These are phyloP conservation scores for Aphanocladium album DNA, from an alignment of 2,329 filamentous ascomycete genomes.

Conservation along the genomic window DNA sequence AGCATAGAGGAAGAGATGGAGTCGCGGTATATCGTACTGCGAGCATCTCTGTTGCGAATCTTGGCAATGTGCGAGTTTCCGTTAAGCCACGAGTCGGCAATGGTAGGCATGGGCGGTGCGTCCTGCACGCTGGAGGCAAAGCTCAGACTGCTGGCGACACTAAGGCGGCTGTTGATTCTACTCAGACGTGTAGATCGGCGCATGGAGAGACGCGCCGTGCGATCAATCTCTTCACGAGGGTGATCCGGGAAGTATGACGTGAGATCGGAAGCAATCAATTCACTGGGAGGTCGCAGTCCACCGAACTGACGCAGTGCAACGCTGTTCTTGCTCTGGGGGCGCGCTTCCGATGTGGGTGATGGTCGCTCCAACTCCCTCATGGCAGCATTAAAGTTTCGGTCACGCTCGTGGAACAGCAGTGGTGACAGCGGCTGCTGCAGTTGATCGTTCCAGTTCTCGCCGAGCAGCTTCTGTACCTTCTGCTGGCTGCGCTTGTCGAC, in stretches of 20 bases:
- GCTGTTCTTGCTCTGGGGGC: constrained; percentile 39
- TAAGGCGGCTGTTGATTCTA: constrained; percentile 86
- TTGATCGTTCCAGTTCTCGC: constrained; percentile 76
- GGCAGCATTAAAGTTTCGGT: constrained; percentile 59
- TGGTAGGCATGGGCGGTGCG: constrained; percentile 90
- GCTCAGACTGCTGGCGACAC: constrained; percentile 89
- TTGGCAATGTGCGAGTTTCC: constrained; percentile 34
- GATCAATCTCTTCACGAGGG: constrained; percentile 88
- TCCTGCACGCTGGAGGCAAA: constrained; percentile 89
- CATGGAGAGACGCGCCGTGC: constrained; percentile 88
- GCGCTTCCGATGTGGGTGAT: constrained; percentile 39
- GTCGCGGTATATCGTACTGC: constrained; percentile 52
- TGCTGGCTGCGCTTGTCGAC: constrained; percentile 73
- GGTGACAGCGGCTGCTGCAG: constrained; percentile 84
- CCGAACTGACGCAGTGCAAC: constrained; percentile 74
- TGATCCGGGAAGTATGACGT: constrained; percentile 98
- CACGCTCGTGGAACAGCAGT: constrained; percentile 64
- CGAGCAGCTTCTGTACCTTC: constrained; percentile 85
- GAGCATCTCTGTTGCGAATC: constrained; percentile 38
- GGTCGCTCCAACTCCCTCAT: constrained; percentile 55
- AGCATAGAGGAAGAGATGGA: constrained; percentile 86
- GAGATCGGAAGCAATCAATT: constrained; percentile 93
- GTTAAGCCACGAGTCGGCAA: constrained; percentile 87
- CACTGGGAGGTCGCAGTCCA: constrained; percentile 86
- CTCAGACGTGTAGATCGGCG: constrained; percentile 86